Conservation (phyloP, 805 yeast species). For the Ogataea zsoltii region DNA sequence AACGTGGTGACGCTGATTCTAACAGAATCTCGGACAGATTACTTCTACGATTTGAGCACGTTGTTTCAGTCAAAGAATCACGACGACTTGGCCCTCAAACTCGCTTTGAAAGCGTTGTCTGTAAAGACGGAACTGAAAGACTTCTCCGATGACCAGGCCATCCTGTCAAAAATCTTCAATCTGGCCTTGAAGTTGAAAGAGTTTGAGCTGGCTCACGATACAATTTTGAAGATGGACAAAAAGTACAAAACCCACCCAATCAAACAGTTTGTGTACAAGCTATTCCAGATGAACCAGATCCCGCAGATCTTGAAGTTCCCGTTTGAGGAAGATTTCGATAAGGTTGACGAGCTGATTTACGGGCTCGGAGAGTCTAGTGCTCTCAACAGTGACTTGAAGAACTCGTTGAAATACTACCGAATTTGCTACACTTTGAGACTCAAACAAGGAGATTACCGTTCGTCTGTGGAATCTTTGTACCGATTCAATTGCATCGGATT, state of each 20-base stretch:
- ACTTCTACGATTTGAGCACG: constrained; percentile 39
- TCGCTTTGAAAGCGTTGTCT: constrained; percentile 30
- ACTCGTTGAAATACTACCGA: constrained; percentile 46
- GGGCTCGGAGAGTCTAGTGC: constrained; percentile 29
- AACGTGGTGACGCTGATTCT: constrained; percentile 23
- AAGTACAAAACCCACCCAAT: constrained; percentile 26
- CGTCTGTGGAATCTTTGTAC: constrained; percentile 45
- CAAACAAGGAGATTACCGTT: constrained; percentile 49
- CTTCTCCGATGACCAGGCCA: constrained; percentile 24
- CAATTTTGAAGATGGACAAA: constrained; percentile 29
- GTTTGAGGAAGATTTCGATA: constrained; percentile 42
- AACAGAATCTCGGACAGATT: constrained; percentile 36
- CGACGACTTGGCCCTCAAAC: constrained; percentile 37
- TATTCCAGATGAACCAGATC: constrained; percentile 42
- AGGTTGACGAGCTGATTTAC: constrained; percentile 44
- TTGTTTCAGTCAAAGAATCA: constrained; percentile 35
- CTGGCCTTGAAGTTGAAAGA: constrained; percentile 33
- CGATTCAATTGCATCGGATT: constrained; percentile 36
- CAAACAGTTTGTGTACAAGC: constrained; percentile 37
- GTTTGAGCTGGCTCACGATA: constrained; percentile 31
- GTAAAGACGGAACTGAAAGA: constrained; percentile 21
- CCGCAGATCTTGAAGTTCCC: constrained; percentile 42
- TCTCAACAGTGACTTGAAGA: constrained; percentile 28
- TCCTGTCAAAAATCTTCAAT: constrained; percentile 30
- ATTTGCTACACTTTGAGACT: constrained; percentile 53